These are phyloP conservation scores for Thermoascus crustaceus DNA, from an alignment of 2,329 filamentous ascomycete genomes.

Conservation along the genomic window DNA sequence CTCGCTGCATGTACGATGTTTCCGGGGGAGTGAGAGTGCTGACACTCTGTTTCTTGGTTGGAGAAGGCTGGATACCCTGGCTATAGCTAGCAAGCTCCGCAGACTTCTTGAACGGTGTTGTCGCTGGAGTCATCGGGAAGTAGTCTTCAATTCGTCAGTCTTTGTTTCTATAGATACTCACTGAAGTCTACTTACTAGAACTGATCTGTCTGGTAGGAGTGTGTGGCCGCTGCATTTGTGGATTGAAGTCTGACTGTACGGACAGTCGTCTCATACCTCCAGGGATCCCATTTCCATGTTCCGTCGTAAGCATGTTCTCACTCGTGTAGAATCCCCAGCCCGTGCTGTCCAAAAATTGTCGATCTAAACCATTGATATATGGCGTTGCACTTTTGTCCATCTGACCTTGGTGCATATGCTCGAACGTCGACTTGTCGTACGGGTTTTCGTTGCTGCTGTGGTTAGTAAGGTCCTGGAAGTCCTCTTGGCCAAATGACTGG, in stretches of 20 bases:
- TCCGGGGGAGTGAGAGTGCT: constrained; percentile 25
- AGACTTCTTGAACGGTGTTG: constrained; percentile 47
- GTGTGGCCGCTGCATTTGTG: constrained; percentile 43
- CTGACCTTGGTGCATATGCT: constrained; percentile 25
- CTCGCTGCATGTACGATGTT: constrained; percentile 36
- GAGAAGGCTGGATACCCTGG: constrained; percentile 32
- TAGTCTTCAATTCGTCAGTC: constrained; percentile 41
- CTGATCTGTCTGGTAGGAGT: constrained; percentile 57
- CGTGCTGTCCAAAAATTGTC: constrained; percentile 16
- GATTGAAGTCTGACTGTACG: constrained; percentile 29
- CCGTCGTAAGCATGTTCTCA: constrained; percentile 14
- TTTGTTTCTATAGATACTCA: neutral
- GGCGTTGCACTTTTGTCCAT: constrained; percentile 12
- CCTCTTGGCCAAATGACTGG: constrained; percentile 22
- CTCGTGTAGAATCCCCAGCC: constrained; percentile 20
- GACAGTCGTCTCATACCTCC: constrained; percentile 27
- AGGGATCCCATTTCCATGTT: constrained; percentile 16
- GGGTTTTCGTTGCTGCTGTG: constrained; percentile 30
- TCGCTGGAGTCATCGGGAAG: constrained; percentile 59
- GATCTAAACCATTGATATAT: constrained; percentile 13
- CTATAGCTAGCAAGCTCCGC: constrained; percentile 30
- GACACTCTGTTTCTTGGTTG: constrained; percentile 30
- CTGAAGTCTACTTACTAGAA: constrained; percentile 42
- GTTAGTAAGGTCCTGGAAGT: constrained; percentile 22
- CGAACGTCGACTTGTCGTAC: constrained; percentile 17